phyloP scores from a whole-genome alignment of 371 early-diverging fungal species.

The Actinomortierella wolfii region DNA sequence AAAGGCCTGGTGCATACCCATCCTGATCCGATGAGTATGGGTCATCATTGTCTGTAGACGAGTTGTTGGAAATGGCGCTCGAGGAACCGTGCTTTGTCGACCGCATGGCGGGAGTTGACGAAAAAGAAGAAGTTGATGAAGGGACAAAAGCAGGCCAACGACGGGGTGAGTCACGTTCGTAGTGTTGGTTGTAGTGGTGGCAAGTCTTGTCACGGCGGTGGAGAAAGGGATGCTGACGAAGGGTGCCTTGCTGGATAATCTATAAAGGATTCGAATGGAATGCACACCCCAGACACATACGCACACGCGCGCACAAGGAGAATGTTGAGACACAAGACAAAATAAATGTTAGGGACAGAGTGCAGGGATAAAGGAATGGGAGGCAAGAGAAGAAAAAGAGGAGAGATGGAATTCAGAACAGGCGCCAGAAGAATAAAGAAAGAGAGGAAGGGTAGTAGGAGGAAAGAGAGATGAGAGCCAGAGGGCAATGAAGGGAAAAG shows the following conservation, averaged over 20 bases:
- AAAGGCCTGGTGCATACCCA: constrained; percentile 19
- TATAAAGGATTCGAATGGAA: background rate
- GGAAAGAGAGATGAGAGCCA: too few species aligned
- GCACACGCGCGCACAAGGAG: too few species aligned
- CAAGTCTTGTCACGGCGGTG: too few species aligned
- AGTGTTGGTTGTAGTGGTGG: background rate
- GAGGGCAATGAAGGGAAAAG: too few species aligned
- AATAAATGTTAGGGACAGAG: background rate
- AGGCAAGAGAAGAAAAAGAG: background rate
- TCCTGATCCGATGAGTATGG: constrained; percentile 15
- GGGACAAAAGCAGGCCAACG: background rate
- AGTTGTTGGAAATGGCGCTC: constrained; percentile 32
- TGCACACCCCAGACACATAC: too few species aligned
- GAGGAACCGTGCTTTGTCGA: constrained; percentile 16
- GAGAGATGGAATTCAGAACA: too few species aligned
- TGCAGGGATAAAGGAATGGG: too few species aligned
- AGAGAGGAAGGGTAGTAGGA: background rate
- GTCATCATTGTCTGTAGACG: constrained; percentile 36
- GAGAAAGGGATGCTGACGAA: background rate
- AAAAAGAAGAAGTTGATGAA: background rate
- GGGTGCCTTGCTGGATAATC: background rate
- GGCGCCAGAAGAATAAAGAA: background rate
- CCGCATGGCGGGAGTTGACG: constrained; percentile 4
- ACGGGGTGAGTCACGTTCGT: background rate
- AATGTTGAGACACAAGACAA: too few species aligned